Conservation (phyloP, 1,284 basidiomycete species). For the Irpex sp. region DNA sequence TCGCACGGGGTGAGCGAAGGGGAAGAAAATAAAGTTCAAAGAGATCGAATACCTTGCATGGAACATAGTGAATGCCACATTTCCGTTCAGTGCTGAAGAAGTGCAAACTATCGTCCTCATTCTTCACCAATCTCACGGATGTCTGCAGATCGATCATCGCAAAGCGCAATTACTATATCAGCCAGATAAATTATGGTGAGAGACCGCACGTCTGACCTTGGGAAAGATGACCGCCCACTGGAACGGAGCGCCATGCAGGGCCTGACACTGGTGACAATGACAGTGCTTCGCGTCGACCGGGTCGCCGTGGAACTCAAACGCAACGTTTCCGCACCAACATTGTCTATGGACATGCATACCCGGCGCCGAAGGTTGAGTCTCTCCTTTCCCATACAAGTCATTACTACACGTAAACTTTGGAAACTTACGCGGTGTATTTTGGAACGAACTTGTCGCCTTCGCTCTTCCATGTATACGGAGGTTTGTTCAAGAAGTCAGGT, state of each 20-base stretch:
- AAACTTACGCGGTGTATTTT: slow-evolving; percentile 25
- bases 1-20: too few species aligned
- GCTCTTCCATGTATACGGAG: slow-evolving; percentile 29
- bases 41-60: not conserved
- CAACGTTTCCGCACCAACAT: slow-evolving; percentile 32
- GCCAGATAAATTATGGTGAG: too few species aligned
- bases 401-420: too few species aligned
- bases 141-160: slow-evolving; percentile 18
- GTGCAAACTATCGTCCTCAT: slow-evolving; percentile 26
- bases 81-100: slow-evolving; percentile 30
- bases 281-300: slow-evolving; percentile 32
- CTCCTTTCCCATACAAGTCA: too few species aligned
- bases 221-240: slow-evolving; percentile 35
- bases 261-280: slow-evolving; percentile 30
- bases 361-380: not conserved
- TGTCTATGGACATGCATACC: slow-evolving; percentile 13
- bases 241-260: slow-evolving; percentile 31
- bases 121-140: slow-evolving; percentile 27
- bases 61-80: slow-evolving; percentile 22
- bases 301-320: slow-evolving; percentile 31
- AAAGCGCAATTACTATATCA: not conserved
- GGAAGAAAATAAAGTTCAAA: not conserved
- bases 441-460: slow-evolving; percentile 24
- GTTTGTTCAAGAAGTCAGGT: slow-evolving; percentile 28
- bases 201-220: slow-evolving; percentile 17